phyloP scores from a whole-genome alignment of 139 green algal genomes.

The Desmodesmus armatus region DNA sequence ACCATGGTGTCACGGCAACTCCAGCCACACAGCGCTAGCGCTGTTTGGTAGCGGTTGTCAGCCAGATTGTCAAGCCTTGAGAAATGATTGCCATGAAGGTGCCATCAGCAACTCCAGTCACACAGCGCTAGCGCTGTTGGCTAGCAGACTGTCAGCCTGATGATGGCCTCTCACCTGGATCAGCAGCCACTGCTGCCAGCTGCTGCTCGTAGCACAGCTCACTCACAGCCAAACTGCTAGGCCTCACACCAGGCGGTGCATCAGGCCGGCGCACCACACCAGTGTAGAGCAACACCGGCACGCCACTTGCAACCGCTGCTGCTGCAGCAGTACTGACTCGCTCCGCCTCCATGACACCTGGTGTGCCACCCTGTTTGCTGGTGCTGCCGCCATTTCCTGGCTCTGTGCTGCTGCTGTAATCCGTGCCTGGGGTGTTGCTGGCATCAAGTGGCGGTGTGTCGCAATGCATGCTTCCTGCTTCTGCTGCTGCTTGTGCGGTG shows the following conservation, averaged over 20 bases:
- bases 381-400: neutral
- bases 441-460: no score
- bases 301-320: constrained; percentile 72
- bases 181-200: constrained; percentile 63
- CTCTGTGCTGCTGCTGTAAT: neutral
- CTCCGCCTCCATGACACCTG: constrained; percentile 50
- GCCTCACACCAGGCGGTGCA: constrained; percentile 17
- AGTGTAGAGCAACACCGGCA: constrained; percentile 74
- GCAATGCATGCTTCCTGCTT: no score
- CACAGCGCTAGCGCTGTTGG: no score
- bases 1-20: no score
- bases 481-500: neutral
- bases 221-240: constrained; percentile 56
- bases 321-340: constrained; percentile 73
- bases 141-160: neutral
- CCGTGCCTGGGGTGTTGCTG: no score
- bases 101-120: no score
- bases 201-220: constrained; percentile 88
- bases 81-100: no score
- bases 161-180: constrained; percentile 60
- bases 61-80: no score
- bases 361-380: constrained; percentile 68
- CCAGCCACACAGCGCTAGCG: no score
- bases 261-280: constrained; percentile 52
- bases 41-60: neutral